These are phyloP conservation scores for Phytophthora rubi DNA, from an alignment of 352 stramenopile genomes.

Conservation along the genomic window DNA sequence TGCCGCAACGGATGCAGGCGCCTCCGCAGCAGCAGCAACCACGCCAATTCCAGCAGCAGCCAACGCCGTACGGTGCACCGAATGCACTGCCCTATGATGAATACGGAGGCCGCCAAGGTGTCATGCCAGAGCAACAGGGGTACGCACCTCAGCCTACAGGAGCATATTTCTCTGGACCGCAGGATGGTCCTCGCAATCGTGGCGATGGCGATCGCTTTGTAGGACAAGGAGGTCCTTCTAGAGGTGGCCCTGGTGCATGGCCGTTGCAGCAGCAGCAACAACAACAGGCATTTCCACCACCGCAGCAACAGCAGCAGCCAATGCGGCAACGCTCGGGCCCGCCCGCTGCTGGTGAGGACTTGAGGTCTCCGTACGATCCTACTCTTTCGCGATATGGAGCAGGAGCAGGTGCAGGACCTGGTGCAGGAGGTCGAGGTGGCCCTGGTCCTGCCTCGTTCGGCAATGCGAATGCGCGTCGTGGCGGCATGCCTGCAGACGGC, in stretches of 20 bases:
- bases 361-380: slow-evolving; percentile 38
- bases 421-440: slow-evolving; percentile 13
- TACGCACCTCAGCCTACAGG: slow-evolving; percentile 29
- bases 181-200: slow-evolving; percentile 31
- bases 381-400: slow-evolving; percentile 43
- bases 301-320: slow-evolving; percentile 31
- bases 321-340: slow-evolving; percentile 32
- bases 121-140: slow-evolving; percentile 38
- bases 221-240: slow-evolving; percentile 51
- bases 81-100: slow-evolving; percentile 37
- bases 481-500: slow-evolving; percentile 27
- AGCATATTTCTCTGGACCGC: slow-evolving; percentile 33
- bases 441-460: slow-evolving; percentile 20
- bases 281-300: slow-evolving; percentile 32
- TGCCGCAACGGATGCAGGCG: slow-evolving; percentile 32
- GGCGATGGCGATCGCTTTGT: slow-evolving; percentile 38
- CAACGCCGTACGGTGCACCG: slow-evolving; percentile 29
- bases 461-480: slow-evolving; percentile 22
- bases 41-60: slow-evolving; percentile 37
- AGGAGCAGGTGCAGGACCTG: slow-evolving; percentile 35
- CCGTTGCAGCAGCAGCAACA: slow-evolving; percentile 20
- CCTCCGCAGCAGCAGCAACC: slow-evolving; percentile 30
- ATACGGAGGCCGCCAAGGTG: slow-evolving; percentile 33
- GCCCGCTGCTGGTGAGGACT: slow-evolving; percentile 30
- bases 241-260: slow-evolving; percentile 27